These are phyloP conservation scores for Gigaspora rosea DNA, from an alignment of 192 early-diverging fungal species.

Conservation along the genomic window DNA sequence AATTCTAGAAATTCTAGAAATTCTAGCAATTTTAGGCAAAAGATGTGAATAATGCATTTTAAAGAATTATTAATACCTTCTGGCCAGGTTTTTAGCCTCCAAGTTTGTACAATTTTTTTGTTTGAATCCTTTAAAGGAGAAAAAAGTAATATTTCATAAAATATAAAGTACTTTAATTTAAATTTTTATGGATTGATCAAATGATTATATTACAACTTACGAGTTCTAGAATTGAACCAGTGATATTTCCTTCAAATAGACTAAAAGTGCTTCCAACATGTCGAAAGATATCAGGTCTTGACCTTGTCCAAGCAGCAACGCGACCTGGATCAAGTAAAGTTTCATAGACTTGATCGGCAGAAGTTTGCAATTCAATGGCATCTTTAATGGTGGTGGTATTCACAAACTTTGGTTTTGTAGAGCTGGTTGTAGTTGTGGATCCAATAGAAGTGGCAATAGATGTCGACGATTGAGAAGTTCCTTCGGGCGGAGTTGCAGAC, in stretches of 20 bases:
- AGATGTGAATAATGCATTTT: background rate
- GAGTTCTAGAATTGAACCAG: conserved; percentile 73
- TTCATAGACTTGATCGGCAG: conserved; percentile 77
- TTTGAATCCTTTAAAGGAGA: conserved; percentile 44
- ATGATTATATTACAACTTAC: conserved; percentile 38
- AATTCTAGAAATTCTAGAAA: background rate
- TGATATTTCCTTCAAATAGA: conserved; percentile 89
- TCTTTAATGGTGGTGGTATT: conserved; percentile 71
- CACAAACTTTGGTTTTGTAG: conserved; percentile 37
- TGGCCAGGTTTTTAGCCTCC: conserved; percentile 88
- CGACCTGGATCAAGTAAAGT: conserved; percentile 75
- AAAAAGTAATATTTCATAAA: background rate
- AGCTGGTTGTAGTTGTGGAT: conserved; percentile 32
- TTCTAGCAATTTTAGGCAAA: background rate
- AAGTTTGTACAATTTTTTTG: conserved; percentile 80
- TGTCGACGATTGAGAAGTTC: conserved; percentile 14
- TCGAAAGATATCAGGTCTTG: conserved; percentile 61
- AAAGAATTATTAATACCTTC: conserved; percentile 37
- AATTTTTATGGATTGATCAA: background rate
- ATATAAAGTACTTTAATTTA: background rate
- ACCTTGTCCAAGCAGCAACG: conserved; percentile 80
- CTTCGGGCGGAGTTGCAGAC: conserved; percentile 16
- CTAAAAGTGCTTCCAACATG: conserved; percentile 65
- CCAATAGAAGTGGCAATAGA: conserved; percentile 18
- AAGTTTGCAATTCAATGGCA: conserved; percentile 81